Evolutionary conservation across 805 yeast genomes (phyloP).

Genomic region (Candida germanica): DNA sequence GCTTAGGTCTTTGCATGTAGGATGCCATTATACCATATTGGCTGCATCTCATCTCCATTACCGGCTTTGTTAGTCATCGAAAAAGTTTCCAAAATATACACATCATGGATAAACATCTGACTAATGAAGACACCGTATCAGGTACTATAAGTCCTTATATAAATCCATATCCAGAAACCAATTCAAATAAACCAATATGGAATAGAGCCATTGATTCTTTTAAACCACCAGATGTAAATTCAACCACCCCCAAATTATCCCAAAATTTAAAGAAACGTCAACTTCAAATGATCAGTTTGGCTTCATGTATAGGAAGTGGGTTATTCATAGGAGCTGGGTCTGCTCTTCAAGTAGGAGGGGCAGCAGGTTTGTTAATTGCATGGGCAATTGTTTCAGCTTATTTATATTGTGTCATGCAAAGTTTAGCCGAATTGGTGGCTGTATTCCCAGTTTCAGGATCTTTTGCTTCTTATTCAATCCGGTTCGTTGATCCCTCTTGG

Average conservation of each 20-base stretch:
- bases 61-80: no score
- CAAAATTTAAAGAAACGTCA: constrained; percentile 29
- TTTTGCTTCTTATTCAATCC: constrained; percentile 38
- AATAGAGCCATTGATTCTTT: constrained; percentile 25
- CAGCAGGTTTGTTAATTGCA: constrained; percentile 31
- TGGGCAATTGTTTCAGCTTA: constrained; percentile 41
- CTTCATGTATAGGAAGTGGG: constrained; percentile 43
- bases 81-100: no score
- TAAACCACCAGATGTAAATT: constrained; percentile 17
- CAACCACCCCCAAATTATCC: constrained; percentile 11
- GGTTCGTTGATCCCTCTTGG: constrained; percentile 43
- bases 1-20: no score
- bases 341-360: constrained; percentile 35
- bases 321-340: constrained; percentile 39
- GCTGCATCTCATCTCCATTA: background rate
- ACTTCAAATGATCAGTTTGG: constrained; percentile 38
- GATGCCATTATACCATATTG: no score
- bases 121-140: background rate
- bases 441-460: constrained; percentile 40
- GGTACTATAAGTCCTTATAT: background rate
- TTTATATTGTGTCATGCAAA: constrained; percentile 43
- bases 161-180: background rate
- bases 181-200: constrained; percentile 19
- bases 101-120: background rate
- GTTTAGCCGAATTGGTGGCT: constrained; percentile 39